These are phyloP conservation scores for Xylaria venustula DNA, from an alignment of 495 filamentous ascomycete species.

Conservation along the genomic window DNA sequence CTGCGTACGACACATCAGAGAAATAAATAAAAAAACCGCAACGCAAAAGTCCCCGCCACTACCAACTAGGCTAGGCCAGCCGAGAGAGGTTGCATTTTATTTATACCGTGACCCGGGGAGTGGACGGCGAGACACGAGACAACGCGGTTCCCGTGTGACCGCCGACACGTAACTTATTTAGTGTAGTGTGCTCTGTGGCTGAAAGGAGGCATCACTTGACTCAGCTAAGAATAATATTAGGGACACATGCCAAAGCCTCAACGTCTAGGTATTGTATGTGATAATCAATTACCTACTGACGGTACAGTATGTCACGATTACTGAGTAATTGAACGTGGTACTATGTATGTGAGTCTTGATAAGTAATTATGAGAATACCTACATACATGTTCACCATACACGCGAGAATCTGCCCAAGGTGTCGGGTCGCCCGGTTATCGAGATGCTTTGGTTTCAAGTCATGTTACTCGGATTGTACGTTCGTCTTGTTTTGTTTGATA, in stretches of 20 bases:
- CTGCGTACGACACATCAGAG: not conserved
- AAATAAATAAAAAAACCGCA: not conserved
- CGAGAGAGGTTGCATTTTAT: not conserved
- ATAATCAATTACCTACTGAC: no score
- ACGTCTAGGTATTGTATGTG: no score
- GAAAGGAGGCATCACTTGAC: no score
- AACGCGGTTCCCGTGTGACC: no score
- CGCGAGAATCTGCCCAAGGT: conserved; percentile 1
- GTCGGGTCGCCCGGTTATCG: conserved; percentile 4
- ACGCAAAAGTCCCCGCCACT: not conserved
- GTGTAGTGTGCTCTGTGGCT: not conserved
- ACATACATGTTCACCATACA: not conserved
- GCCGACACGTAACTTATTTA: no score
- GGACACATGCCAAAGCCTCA: no score
- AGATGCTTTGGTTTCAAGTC: not conserved
- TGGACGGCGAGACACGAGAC: no score
- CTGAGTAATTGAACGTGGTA: no score
- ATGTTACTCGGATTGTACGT: not conserved
- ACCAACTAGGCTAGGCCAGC: not conserved
- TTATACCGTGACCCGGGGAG: no score
- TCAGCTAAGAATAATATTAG: no score
- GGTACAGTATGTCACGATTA: no score
- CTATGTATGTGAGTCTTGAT: no score
- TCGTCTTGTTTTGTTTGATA: not conserved
- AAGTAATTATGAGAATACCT: not conserved